Conservation (phyloP, 495 filamentous ascomycete species). For the Margaritispora aquatica region DNA sequence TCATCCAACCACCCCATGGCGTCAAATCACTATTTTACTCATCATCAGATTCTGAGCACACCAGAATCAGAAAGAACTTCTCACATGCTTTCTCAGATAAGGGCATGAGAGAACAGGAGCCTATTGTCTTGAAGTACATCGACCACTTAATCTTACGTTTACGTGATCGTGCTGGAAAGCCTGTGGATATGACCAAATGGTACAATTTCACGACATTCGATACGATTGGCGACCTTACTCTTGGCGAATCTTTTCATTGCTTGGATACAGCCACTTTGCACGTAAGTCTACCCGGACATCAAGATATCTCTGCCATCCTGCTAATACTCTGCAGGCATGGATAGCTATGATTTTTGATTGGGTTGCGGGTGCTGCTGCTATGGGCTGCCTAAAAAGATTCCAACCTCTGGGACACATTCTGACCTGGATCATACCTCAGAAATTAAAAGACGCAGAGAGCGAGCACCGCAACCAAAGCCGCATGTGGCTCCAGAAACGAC, state of each 20-base stretch:
- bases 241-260: constrained; percentile 32
- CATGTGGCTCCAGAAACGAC: not conserved
- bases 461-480: not conserved
- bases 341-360: not conserved
- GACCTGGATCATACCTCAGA: not conserved
- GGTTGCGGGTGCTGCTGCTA: not conserved
- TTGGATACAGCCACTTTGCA: constrained; percentile 30
- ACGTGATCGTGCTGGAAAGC: constrained; percentile 28
- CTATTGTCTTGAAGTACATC: constrained; percentile 36
- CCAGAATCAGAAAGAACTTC: constrained; percentile 38
- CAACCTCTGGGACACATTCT: not conserved
- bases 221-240: constrained; percentile 37
- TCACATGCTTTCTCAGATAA: constrained; percentile 49
- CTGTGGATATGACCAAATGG: constrained; percentile 16
- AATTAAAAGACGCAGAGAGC: not conserved
- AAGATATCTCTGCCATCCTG: not conserved
- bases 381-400: not conserved
- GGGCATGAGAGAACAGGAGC: constrained; percentile 38
- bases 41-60: constrained; percentile 28
- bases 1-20: not conserved
- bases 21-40: not conserved
- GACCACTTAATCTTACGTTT: constrained; percentile 41
- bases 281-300: not conserved
- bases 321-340: not conserved
- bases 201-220: constrained; percentile 43